These are phyloP conservation scores for Pachyrhizus erosus DNA, from an alignment of 306 rosid genomes.

Conservation along the genomic window DNA sequence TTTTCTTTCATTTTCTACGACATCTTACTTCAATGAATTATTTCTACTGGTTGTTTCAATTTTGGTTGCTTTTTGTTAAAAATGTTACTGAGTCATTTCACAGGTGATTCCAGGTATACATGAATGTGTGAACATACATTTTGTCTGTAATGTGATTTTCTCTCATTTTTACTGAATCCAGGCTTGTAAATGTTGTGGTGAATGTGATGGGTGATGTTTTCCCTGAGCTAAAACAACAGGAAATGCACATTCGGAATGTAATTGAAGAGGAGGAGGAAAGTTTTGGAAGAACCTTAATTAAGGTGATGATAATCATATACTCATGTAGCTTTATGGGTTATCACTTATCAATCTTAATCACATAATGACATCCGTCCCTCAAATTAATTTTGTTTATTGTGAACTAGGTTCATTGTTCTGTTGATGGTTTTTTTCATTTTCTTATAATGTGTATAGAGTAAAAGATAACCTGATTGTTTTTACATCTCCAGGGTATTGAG, in stretches of 20 bases:
- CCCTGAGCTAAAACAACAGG: slow-evolving; percentile 81
- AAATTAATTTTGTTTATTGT: slow-evolving; percentile 1
- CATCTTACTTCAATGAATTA: neutral
- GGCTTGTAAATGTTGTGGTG: slow-evolving; percentile 78
- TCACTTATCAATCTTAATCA: slow-evolving; percentile 1
- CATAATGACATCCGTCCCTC: slow-evolving; percentile 17
- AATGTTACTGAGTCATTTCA: neutral
- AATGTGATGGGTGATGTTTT: slow-evolving; percentile 80
- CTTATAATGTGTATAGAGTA: neutral
- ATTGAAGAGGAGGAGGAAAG: slow-evolving; percentile 95
- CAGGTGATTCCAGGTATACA: neutral
- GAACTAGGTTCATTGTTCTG: slow-evolving; percentile 5
- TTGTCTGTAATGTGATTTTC: slow-evolving; percentile 4
- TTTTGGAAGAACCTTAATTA: slow-evolving; percentile 91
- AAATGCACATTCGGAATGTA: slow-evolving; percentile 67
- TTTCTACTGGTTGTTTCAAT: neutral
- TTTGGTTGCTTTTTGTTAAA: neutral
- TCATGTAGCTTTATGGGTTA: slow-evolving; percentile 21
- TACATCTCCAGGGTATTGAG: slow-evolving; percentile 80
- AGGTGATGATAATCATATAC: slow-evolving; percentile 61
- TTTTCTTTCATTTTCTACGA: neutral
- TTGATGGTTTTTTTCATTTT: slow-evolving; percentile 12
- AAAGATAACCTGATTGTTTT: slow-evolving; percentile 29
- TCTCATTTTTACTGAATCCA: slow-evolving; percentile 46
- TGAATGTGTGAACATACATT: neutral